Evolutionary conservation across 2,329 filamentous ascomycete genomes (phyloP).

Genomic region (Aspergillus quadrilineatus): DNA sequence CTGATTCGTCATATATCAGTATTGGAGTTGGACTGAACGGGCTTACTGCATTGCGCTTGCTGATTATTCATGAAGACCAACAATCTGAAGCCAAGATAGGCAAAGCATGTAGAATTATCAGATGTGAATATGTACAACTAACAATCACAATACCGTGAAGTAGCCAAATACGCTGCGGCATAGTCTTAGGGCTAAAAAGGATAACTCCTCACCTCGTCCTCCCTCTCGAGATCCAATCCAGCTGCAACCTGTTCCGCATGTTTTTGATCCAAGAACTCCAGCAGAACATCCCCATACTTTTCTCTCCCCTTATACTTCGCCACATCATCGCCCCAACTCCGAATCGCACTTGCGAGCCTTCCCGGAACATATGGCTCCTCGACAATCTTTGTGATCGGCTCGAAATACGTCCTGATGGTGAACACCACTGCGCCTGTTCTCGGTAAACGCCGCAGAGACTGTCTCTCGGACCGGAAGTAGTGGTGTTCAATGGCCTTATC

Average conservation of each 20-base stretch:
- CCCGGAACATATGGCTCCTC: conserved; percentile 76
- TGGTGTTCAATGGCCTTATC: conserved; percentile 70
- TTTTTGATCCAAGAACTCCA: conserved; percentile 73
- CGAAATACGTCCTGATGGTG: conserved; percentile 78
- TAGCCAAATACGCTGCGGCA: no score
- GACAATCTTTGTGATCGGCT: conserved; percentile 66
- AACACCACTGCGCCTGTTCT: conserved; percentile 63
- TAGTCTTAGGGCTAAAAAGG: conserved; percentile 48
- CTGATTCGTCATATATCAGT: neutral
- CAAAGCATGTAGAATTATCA: neutral
- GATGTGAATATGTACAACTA: neutral
- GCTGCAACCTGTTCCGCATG: conserved; percentile 70
- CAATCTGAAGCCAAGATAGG: neutral
- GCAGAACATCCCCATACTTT: conserved; percentile 68
- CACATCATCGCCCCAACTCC: conserved; percentile 80
- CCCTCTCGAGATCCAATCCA: conserved; percentile 62
- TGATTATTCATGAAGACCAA: neutral
- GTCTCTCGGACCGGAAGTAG: conserved; percentile 73
- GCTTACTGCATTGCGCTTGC: neutral
- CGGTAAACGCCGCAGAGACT: conserved; percentile 65
- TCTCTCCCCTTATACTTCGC: conserved; percentile 74
- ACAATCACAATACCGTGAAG: neutral
- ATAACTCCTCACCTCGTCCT: conserved; percentile 62
- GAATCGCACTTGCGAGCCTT: conserved; percentile 70
- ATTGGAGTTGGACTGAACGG: neutral